Evolutionary conservation across 75 land plant species (phyloP).

Genomic region (Larix kaempferi): DNA sequence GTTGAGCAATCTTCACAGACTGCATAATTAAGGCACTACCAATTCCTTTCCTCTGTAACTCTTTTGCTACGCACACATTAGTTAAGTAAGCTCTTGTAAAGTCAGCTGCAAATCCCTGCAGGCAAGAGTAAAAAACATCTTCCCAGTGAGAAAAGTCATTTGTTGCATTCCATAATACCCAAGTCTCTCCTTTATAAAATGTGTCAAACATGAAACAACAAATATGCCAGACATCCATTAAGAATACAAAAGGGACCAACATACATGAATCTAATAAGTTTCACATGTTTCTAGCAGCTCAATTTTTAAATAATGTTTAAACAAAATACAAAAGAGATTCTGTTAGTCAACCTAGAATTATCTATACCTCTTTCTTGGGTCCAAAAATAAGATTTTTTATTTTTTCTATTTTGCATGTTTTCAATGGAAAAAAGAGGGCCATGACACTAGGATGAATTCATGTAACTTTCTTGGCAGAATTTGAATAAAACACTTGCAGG

Average conservation of each 20-base stretch:
- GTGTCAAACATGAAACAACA: not conserved
- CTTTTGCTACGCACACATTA: slow-evolving; percentile 91
- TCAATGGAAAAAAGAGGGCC: too few species aligned
- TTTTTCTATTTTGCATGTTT: too few species aligned
- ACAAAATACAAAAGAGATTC: too few species aligned
- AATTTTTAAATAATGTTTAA: too few species aligned
- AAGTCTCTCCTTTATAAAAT: not conserved
- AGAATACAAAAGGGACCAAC: not conserved
- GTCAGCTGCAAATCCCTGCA: slow-evolving; percentile 61
- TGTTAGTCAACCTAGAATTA: too few species aligned
- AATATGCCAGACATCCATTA: not conserved
- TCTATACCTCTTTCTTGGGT: too few species aligned
- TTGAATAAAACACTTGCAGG: too few species aligned
- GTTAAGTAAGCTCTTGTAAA: slow-evolving; percentile 74
- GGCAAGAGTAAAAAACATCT: not conserved
- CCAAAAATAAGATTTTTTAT: too few species aligned
- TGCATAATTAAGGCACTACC: slow-evolving; percentile 55
- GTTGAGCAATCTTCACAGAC: slow-evolving; percentile 63
- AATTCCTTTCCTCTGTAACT: slow-evolving; percentile 79
- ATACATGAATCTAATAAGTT: too few species aligned
- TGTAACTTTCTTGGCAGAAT: too few species aligned
- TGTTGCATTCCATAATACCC: not conserved
- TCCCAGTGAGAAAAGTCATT: not conserved
- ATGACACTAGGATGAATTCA: too few species aligned
- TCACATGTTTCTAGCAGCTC: too few species aligned